Percentiles rank a stretch among this genome's conserved stretches.
phyloP scores from a whole-genome alignment of 2,329 filamentous ascomycete genomes.

The Sclerotinia sclerotiorum region DNA sequence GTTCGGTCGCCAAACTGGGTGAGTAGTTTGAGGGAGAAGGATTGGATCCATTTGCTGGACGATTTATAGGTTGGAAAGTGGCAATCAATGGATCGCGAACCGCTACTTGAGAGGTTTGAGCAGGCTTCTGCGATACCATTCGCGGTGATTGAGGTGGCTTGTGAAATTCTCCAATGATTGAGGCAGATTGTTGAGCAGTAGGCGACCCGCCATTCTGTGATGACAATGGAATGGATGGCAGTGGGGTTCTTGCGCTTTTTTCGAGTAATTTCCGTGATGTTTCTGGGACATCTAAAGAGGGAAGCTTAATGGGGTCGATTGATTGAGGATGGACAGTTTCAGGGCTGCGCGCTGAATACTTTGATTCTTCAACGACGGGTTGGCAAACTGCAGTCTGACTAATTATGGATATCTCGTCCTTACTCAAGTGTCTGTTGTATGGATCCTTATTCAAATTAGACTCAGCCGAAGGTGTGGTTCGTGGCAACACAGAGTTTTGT shows the following conservation, averaged over 20 bases:
- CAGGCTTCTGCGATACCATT: background rate
- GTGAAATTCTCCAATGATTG: background rate
- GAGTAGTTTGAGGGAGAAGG: background rate
- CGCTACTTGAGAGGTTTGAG: background rate
- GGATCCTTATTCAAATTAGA: background rate
- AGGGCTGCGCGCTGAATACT: background rate
- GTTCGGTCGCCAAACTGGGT: background rate
- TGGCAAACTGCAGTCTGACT: background rate
- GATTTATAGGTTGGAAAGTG: conserved; percentile 6
- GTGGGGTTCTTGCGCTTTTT: background rate
- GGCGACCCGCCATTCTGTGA: background rate
- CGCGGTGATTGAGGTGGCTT: background rate
- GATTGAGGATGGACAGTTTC: background rate
- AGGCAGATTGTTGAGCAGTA: background rate
- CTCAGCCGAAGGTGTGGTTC: background rate
- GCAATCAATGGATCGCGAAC: background rate
- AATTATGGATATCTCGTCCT: background rate
- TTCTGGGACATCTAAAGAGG: background rate
- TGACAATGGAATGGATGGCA: background rate
- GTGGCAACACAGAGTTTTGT: background rate
- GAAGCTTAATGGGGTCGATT: background rate
- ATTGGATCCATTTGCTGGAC: background rate
- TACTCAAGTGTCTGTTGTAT: background rate
- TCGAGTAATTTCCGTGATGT: background rate
- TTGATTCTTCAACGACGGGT: too few relatives aligned